phyloP scores from a whole-genome alignment of 176 grass and related monocot species.

The Panicum miliaceum region DNA sequence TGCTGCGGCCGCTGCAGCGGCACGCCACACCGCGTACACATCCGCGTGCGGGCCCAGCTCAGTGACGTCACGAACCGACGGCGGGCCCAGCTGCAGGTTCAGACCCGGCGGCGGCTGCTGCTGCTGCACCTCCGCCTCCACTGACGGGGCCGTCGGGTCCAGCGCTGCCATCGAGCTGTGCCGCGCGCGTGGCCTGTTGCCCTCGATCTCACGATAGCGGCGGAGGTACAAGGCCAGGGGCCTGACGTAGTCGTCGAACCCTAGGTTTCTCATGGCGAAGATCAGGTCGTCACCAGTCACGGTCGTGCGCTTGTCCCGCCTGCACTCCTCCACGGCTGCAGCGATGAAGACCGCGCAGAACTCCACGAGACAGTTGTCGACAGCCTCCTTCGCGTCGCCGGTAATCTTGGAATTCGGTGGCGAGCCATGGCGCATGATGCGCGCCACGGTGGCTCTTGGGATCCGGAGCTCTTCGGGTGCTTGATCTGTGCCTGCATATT shows the following conservation, averaged over 20 bases:
- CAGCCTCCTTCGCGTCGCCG: conserved; percentile 4
- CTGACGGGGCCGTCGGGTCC: not conserved
- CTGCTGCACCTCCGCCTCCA: too few species aligned
- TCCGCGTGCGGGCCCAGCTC: not conserved
- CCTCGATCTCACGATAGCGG: conserved; percentile 32
- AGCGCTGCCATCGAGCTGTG: not conserved
- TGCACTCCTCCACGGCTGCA: not conserved
- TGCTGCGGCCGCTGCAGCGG: not conserved
- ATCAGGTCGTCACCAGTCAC: conserved; percentile 36
- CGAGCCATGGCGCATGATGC: conserved; percentile 36
- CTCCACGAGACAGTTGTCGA: conserved; percentile 3
- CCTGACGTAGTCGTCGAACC: conserved; percentile 29
- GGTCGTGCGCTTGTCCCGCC: not conserved
- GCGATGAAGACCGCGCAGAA: not conserved
- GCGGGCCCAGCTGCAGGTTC: not conserved
- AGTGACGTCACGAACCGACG: not conserved
- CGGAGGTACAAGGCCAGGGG: conserved; percentile 15
- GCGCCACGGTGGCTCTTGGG: not conserved
- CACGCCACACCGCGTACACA: not conserved
- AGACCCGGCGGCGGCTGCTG: not conserved
- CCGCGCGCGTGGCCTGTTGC: not conserved
- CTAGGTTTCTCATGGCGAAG: conserved; percentile 12
- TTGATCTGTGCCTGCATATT: not conserved
- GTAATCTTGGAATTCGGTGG: not conserved
- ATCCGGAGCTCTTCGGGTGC: not conserved